Conservation (phyloP, 1,284 basidiomycete genomes). For the Puccinia hordei region DNA sequence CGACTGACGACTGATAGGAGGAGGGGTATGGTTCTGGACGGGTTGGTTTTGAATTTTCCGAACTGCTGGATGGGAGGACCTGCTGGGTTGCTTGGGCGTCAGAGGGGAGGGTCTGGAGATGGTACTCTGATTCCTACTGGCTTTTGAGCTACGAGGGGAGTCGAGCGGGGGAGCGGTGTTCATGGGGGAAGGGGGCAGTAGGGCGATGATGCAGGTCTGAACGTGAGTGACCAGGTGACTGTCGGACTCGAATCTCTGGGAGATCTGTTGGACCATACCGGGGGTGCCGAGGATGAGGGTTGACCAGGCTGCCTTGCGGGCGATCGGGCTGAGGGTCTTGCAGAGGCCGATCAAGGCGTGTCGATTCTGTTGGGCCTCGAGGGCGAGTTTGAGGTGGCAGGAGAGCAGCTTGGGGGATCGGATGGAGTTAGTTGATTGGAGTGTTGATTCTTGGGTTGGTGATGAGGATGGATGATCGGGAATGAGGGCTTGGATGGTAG, state of each 20-base stretch:
- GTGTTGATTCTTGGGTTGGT: neutral
- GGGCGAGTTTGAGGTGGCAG: constrained; percentile 18
- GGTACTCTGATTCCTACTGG: neutral
- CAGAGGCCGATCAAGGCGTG: constrained; percentile 22
- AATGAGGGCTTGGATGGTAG: constrained; percentile 18
- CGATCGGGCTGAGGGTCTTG: constrained; percentile 22
- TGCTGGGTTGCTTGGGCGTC: neutral
- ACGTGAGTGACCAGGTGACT: constrained; percentile 1
- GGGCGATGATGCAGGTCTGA: constrained; percentile 16
- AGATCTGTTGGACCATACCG: constrained; percentile 20
- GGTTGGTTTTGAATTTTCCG: neutral
- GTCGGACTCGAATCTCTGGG: constrained; percentile 33
- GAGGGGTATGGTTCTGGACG: neutral
- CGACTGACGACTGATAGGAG: constrained; percentile 1
- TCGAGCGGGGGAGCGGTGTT: neutral
- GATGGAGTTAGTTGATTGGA: constrained; percentile 1
- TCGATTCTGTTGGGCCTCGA: constrained; percentile 25
- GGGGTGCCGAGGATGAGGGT: constrained; percentile 15
- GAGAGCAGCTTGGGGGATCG: neutral
- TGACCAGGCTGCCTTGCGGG: constrained; percentile 22
- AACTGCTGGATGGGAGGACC: neutral
- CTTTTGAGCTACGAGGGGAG: neutral
- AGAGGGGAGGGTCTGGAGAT: neutral
- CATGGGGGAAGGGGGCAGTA: neutral
- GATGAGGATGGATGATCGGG: constrained; percentile 9